Evolutionary conservation across 495 filamentous ascomycete genomes (phyloP).

Genomic region (Penicillium lividum): DNA sequence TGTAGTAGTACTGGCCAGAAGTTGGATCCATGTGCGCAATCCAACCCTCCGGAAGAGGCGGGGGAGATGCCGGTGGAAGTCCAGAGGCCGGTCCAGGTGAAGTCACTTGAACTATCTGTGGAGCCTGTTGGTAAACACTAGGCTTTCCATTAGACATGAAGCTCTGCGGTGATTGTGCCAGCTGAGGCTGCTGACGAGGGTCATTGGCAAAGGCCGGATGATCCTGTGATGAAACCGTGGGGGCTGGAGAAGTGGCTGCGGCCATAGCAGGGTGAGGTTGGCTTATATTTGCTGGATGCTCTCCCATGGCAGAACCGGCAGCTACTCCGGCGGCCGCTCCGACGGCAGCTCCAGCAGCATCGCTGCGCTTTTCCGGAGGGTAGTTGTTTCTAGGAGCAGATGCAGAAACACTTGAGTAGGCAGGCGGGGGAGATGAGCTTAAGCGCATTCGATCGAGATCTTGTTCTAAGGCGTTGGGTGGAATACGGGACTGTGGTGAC

Average conservation of each 20-base stretch:
- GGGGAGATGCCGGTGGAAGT: constrained; percentile 75
- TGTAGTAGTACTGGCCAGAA: constrained; percentile 98
- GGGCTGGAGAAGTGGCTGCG: constrained; percentile 24
- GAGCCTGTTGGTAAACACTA: constrained; percentile 29
- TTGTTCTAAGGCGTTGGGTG: constrained; percentile 71
- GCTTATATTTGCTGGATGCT: constrained; percentile 28
- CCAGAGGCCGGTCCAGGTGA: constrained; percentile 53
- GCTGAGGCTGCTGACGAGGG: constrained; percentile 45
- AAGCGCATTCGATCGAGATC: constrained; percentile 88
- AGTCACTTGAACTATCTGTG: constrained; percentile 15
- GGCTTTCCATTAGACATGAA: constrained; percentile 41
- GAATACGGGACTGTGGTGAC: constrained; percentile 29
- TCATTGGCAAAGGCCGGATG: constrained; percentile 93
- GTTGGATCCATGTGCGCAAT: constrained; percentile 94
- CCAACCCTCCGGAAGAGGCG: constrained; percentile 95
- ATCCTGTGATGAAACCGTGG: constrained; percentile 52
- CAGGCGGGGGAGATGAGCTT: constrained; percentile 82
- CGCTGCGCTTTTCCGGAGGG: constrained; percentile 72
- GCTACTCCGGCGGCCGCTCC: constrained; percentile 22
- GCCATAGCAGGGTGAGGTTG: constrained; percentile 36
- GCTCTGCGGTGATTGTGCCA: constrained; percentile 40
- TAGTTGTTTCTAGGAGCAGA: constrained; percentile 55
- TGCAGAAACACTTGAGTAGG: constrained; percentile 76
- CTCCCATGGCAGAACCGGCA: constrained; percentile 21
- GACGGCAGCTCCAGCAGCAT: constrained; percentile 26